Evolutionary conservation across 495 filamentous ascomycete genomes (phyloP).

Genomic region (Podospora didyma): DNA sequence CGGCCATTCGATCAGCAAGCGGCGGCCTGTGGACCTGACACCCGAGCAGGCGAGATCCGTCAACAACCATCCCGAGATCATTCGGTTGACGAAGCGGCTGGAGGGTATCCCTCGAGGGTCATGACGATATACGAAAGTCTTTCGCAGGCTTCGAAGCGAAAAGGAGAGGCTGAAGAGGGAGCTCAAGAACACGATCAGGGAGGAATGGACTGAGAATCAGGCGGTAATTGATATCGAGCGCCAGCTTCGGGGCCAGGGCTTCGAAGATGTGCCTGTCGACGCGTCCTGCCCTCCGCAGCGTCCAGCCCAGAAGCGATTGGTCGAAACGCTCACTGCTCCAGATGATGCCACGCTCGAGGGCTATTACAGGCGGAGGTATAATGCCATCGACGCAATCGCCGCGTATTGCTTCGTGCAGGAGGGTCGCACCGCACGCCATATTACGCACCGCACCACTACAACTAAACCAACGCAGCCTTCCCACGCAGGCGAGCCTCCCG

Average conservation of each 20-base stretch:
- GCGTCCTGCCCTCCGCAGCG: neutral
- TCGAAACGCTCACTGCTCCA: constrained; percentile 6
- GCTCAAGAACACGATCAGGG: constrained; percentile 8
- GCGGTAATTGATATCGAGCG: constrained; percentile 4
- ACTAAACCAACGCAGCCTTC: too few species aligned
- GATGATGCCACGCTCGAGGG: constrained; percentile 3
- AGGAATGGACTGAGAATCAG: constrained; percentile 8
- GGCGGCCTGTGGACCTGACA: neutral
- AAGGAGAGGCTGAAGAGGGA: constrained; percentile 2
- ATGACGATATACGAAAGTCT: neutral
- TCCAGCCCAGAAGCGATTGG: constrained; percentile 3
- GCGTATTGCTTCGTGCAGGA: constrained; percentile 7
- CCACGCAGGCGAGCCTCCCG: too few species aligned
- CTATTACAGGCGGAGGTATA: constrained; percentile 7
- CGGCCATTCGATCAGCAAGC: neutral
- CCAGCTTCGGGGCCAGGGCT: constrained; percentile 7
- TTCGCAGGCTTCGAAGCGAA: constrained; percentile 3
- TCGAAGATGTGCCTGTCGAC: constrained; percentile 1
- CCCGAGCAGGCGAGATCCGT: neutral
- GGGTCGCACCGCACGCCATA: neutral
- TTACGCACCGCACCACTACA: too few species aligned
- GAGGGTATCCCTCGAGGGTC: neutral
- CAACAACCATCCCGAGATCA: neutral
- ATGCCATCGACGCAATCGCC: constrained; percentile 1
- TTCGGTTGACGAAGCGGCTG: too few species aligned